A percentile compares a stretch with the other conserved stretches of the same genome.
These are phyloP conservation scores for Cladophialophora bantiana DNA, from an alignment of 2,329 filamentous ascomycete species.

Conservation along the genomic window DNA sequence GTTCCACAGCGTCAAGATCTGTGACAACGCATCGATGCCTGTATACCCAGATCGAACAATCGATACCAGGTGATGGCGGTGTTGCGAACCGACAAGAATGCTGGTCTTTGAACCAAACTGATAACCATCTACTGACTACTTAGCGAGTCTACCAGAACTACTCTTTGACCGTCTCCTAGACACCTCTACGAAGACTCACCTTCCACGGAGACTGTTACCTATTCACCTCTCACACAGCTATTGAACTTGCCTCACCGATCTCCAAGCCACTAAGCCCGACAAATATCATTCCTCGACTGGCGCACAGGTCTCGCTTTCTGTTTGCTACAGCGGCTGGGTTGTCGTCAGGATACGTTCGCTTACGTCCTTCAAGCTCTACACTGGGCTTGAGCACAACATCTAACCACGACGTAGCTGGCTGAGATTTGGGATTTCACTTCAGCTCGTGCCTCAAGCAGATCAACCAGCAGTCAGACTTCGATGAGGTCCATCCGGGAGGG, in stretches of 20 bases:
- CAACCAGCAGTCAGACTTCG: not conserved
- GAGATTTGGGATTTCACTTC: not conserved
- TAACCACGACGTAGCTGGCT: no score
- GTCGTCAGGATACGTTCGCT: not conserved
- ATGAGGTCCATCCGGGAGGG: not conserved
- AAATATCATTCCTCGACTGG: not conserved
- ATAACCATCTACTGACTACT: not conserved
- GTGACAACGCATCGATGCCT: conserved; percentile 19
- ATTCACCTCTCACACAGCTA: not conserved
- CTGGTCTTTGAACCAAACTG: not conserved
- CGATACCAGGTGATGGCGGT: not conserved
- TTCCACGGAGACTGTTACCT: not conserved
- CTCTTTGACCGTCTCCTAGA: not conserved
- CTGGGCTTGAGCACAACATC: not conserved
- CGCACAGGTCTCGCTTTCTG: not conserved
- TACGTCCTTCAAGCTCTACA: not conserved
- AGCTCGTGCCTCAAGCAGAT: not conserved
- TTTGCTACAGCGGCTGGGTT: not conserved
- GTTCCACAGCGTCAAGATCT: conserved; percentile 17
- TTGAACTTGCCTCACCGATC: not conserved
- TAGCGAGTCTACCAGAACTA: not conserved
- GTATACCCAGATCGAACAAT: conserved; percentile 10
- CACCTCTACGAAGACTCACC: not conserved
- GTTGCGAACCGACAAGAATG: not conserved
- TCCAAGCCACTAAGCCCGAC: not conserved